Evolutionary conservation across 2,329 filamentous ascomycete species (phyloP), one percentile per base, ranked within the genome.

Genomic region (Clarireedia paspali): DNA sequence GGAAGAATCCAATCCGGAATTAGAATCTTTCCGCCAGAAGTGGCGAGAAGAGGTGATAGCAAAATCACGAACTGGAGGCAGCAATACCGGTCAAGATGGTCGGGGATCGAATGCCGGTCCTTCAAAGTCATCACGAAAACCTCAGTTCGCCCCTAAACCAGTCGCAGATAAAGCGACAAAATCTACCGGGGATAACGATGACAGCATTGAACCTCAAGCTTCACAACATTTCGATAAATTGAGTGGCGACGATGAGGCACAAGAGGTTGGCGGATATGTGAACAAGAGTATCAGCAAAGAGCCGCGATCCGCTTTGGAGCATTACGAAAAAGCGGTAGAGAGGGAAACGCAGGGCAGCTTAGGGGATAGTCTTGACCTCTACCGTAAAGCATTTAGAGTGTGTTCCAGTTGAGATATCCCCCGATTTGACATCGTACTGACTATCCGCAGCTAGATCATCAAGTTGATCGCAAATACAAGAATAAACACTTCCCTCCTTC

Each of bases 301-400:
- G 63, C 88, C 88, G 4, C 75, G 77, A 23, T 88, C 91, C 10
- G 94, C 94, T 0, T 73, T 99, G 15, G 94, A 97, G 64, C 89
- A 96, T 70, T 97, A 94, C 66, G 94, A 97, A 70, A 83, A 82
- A 68, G 94, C 92, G 3, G 91, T 96, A 55, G 88, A 95, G 72
- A 91, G 85, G 70, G 94, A 99, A 72, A 81, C 79, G 0, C 82
- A 88, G 64, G 94, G 94, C 0, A 94, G 83, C 60, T 77, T 97
- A 50, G 91, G 91, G 5, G 92, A 97, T 60, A 97, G 92, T 68
- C 70, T 99, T 55, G 83, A 81, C 62, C 79, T 95, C 50, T 99
- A 99, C 71, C 83, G 94, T 47, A 91, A 87, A 70, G 94, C 94
- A 0, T 97, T 95, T 70, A 84, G 87, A 69, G 89, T 92, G 72